Conservation (phyloP, 805 yeast genomes). For the Saccharomycopsis guyanensis region DNA sequence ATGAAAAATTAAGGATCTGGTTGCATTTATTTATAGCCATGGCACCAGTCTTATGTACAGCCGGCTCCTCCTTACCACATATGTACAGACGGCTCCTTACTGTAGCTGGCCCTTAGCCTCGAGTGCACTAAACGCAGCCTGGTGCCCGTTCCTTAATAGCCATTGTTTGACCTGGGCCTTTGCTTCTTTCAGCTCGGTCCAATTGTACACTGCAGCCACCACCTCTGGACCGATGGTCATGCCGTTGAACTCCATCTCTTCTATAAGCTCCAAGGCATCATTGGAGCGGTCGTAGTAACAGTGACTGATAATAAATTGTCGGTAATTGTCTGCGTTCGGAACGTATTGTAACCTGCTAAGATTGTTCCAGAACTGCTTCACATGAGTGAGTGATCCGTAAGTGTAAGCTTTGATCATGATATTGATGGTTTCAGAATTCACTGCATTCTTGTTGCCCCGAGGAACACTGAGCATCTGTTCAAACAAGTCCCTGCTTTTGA, state of each 20-base stretch:
- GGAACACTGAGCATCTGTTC: constrained; percentile 48
- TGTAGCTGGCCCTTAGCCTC: no score
- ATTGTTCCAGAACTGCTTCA: constrained; percentile 52
- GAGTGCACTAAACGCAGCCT: not conserved
- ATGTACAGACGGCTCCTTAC: no score
- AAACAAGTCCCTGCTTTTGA: constrained; percentile 51
- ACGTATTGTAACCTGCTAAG: constrained; percentile 39
- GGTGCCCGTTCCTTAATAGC: constrained; percentile 23
- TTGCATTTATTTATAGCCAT: no score
- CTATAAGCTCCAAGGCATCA: constrained; percentile 45
- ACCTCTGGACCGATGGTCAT: constrained; percentile 36
- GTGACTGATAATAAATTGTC: constrained; percentile 58
- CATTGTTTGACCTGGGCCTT: constrained; percentile 20
- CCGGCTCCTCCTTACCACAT: no score
- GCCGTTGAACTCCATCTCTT: constrained; percentile 40
- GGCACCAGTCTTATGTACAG: no score
- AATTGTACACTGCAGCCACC: constrained; percentile 38
- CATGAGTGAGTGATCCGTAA: constrained; percentile 42
- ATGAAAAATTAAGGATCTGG: no score
- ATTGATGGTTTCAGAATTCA: constrained; percentile 40
- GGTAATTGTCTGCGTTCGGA: constrained; percentile 45
- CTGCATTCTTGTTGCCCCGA: constrained; percentile 30
- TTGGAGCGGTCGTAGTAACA: constrained; percentile 55
- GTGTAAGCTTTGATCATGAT: constrained; percentile 59
- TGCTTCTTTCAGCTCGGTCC: constrained; percentile 24